phyloP scores from a whole-genome alignment of 176 grass and related monocot genomes.

The Oryza meyeriana region DNA sequence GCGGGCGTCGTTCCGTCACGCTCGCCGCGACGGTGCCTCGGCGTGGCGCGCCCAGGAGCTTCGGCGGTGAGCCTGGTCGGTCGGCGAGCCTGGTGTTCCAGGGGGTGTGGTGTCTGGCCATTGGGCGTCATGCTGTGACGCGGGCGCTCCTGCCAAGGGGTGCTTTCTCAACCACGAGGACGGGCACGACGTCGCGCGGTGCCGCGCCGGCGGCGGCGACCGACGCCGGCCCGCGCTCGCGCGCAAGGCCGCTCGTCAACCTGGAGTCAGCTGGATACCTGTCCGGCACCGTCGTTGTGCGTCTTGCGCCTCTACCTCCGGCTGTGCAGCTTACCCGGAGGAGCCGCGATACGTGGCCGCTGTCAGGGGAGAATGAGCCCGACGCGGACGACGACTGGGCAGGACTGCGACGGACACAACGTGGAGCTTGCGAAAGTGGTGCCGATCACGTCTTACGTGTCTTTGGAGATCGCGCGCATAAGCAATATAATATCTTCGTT shows the following conservation, averaged over 20 bases:
- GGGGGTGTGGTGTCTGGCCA: slow-evolving; percentile 73
- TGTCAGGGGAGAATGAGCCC: slow-evolving; percentile 38
- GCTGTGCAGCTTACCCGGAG: slow-evolving; percentile 51
- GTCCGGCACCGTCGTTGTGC: slow-evolving; percentile 52
- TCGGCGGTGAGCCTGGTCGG: slow-evolving; percentile 63
- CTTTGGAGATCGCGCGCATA: slow-evolving; percentile 23
- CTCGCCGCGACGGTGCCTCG: slow-evolving; percentile 58
- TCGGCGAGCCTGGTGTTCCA: slow-evolving; percentile 74
- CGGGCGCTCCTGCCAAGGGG: slow-evolving; percentile 52
- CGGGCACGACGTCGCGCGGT: slow-evolving; percentile 68
- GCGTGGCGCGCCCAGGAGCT: slow-evolving; percentile 49
- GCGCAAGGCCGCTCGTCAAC: slow-evolving; percentile 81
- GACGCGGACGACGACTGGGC: neutral
- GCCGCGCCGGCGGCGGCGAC: slow-evolving; percentile 29
- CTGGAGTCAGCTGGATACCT: slow-evolving; percentile 91
- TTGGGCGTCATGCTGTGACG: slow-evolving; percentile 97
- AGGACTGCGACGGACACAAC: slow-evolving; percentile 40
- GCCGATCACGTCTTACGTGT: slow-evolving; percentile 11
- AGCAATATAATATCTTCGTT: neutral
- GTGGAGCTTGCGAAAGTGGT: slow-evolving; percentile 37
- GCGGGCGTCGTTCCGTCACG: slow-evolving; percentile 63
- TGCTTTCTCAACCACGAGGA: slow-evolving; percentile 84
- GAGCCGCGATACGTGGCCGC: slow-evolving; percentile 69
- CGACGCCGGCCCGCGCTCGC: slow-evolving; percentile 48
- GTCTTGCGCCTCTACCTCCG: slow-evolving; percentile 56